Evolutionary conservation across 768 basidiomycete species (phyloP).

Genomic region (Amyloporia xantha): DNA sequence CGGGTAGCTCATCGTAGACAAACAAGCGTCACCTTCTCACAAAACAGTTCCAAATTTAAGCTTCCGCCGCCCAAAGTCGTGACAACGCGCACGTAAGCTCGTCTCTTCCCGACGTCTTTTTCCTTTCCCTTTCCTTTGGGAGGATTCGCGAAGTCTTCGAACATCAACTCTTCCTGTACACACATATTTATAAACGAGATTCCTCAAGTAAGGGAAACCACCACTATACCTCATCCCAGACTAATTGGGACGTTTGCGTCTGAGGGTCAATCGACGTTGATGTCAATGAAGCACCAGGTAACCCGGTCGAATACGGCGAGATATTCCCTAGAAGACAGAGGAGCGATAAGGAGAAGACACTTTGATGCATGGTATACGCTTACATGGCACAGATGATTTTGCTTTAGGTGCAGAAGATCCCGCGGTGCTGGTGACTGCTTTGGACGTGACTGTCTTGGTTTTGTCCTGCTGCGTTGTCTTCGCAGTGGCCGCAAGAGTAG

Average conservation of each 20-base stretch:
- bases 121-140: conserved; percentile 86
- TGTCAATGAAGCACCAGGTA: conserved; percentile 89
- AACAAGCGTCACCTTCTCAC: conserved; percentile 62
- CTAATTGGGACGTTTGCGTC: conserved; percentile 61
- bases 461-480: conserved; percentile 21
- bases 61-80: conserved; percentile 87
- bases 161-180: conserved; percentile 92
- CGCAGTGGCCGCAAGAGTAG: conserved; percentile 19
- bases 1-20: not conserved
- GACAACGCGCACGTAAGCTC: conserved; percentile 93
- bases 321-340: conserved; percentile 58
- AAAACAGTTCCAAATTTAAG: conserved; percentile 78
- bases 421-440: conserved; percentile 16
- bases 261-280: conserved; percentile 86
- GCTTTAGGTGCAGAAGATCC: conserved; percentile 30
- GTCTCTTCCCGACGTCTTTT: conserved; percentile 84
- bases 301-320: conserved; percentile 86
- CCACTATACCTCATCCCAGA: conserved; percentile 94
- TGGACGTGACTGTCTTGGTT: conserved; percentile 30
- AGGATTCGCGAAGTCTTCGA: conserved; percentile 81
- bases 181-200: not conserved
- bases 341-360: not conserved
- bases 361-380: too few relatives aligned
- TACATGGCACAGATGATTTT: conserved; percentile 65
- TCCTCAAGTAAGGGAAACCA: not conserved